Conservation (phyloP, 768 basidiomycete genomes). For the Porphyrellus cyaneotinctus region DNA sequence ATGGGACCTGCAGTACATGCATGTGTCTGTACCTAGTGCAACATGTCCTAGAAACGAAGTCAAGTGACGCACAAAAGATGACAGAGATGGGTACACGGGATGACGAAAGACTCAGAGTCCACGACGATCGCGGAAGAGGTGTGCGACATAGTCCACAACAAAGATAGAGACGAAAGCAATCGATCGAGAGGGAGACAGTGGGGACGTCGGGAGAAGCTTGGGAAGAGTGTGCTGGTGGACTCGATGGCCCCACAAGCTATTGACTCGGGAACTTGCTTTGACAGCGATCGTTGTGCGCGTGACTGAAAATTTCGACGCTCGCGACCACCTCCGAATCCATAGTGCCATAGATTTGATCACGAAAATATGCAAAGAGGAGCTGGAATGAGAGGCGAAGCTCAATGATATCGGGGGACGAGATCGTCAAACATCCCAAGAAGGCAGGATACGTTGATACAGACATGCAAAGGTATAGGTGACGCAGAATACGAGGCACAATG, state of each 20-base stretch:
- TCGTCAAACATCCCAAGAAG: slow-evolving; percentile 61
- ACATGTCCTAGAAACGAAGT: not conserved
- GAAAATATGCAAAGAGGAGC: too few relatives aligned
- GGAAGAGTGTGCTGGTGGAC: slow-evolving; percentile 18
- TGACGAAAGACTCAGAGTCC: slow-evolving; percentile 3
- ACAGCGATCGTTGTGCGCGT: slow-evolving; percentile 3
- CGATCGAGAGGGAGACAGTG: slow-evolving; percentile 1
- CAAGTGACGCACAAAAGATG: not conserved
- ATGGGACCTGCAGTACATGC: not conserved
- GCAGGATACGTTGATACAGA: slow-evolving; percentile 51
- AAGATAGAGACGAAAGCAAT: slow-evolving; percentile 12
- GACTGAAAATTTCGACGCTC: slow-evolving; percentile 15
- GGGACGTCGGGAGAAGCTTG: not conserved
- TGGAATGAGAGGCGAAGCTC: too few relatives aligned
- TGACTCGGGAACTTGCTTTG: slow-evolving; percentile 21
- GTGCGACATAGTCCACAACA: slow-evolving; percentile 6
- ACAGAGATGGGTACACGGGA: slow-evolving; percentile 15
- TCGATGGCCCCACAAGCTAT: slow-evolving; percentile 12
- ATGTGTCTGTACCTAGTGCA: not conserved
- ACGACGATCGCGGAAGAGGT: slow-evolving; percentile 4
- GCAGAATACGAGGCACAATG: slow-evolving; percentile 69
- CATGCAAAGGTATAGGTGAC: slow-evolving; percentile 60
- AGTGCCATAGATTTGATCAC: too few relatives aligned
- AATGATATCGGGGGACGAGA: too few relatives aligned
- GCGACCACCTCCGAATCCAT: too few relatives aligned